phyloP scores from a whole-genome alignment of 2,329 filamentous ascomycete genomes.

The Monosporascus sp. region DNA sequence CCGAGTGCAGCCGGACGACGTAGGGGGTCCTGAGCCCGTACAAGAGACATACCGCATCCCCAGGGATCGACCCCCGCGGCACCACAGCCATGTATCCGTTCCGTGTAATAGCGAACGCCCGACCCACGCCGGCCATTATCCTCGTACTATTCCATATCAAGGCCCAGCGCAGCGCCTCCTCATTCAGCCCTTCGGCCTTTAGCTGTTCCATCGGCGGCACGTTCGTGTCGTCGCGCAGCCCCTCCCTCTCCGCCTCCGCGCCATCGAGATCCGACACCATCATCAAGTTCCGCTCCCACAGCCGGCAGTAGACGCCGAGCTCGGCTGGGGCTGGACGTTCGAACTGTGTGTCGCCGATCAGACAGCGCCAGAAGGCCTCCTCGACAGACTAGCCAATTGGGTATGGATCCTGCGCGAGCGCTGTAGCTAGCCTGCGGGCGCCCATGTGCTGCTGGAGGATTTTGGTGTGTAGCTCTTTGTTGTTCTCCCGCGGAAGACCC shows the following conservation, averaged over 20 bases:
- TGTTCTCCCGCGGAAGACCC: background rate
- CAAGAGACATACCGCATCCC: background rate
- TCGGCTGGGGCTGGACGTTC: background rate
- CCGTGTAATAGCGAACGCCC: background rate
- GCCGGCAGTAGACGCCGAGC: background rate
- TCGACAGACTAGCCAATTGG: background rate
- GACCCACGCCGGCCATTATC: background rate
- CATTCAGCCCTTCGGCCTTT: background rate
- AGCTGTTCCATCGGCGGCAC: background rate
- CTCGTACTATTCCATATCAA: background rate
- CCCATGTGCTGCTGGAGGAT: background rate
- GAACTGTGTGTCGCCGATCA: background rate
- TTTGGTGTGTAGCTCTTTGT: background rate
- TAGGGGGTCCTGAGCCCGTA: background rate
- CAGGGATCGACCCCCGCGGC: background rate
- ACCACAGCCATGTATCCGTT: background rate
- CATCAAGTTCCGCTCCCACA: background rate
- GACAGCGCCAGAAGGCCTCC: background rate
- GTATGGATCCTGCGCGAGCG: background rate
- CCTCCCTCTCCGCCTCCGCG: background rate
- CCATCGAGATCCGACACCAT: background rate
- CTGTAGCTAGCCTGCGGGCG: background rate
- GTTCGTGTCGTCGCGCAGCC: background rate
- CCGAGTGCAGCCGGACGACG: background rate
- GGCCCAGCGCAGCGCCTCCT: background rate